These are phyloP conservation scores for Phyllachora maydis DNA, from an alignment of 2,329 filamentous ascomycete species.

Conservation along the genomic window DNA sequence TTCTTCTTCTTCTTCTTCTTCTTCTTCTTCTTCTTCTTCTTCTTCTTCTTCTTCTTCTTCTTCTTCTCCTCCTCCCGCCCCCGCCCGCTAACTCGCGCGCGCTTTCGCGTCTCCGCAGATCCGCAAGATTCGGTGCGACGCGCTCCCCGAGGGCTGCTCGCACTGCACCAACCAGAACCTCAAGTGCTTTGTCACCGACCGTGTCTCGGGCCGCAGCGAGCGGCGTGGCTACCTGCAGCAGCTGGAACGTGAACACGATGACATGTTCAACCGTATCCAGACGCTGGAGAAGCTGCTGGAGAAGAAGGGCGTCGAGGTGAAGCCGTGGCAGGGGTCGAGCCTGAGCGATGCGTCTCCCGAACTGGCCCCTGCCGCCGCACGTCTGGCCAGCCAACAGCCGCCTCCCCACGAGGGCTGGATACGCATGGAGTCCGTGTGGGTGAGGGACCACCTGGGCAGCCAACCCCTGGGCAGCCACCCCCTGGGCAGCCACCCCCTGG, in stretches of 20 bases:
- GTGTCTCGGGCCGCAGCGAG: constrained; percentile 65
- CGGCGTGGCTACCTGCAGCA: constrained; percentile 60
- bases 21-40: too few relatives aligned
- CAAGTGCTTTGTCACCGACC: constrained; percentile 69
- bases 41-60: too few relatives aligned
- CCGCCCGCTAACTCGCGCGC: too few relatives aligned
- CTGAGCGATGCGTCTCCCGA: constrained; percentile 10
- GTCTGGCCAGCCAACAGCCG: constrained; percentile 9
- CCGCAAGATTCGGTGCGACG: constrained; percentile 77
- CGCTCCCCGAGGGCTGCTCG: constrained; percentile 59
- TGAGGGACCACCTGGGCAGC: constrained; percentile 12
- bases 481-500: too few relatives aligned
- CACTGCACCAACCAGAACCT: constrained; percentile 59
- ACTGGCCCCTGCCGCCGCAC: constrained; percentile 8
- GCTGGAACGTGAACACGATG: constrained; percentile 51
- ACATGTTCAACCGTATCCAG: constrained; percentile 43
- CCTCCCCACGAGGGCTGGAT: constrained; percentile 13
- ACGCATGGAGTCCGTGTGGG: constrained; percentile 14
- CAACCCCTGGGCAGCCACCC: too few relatives aligned
- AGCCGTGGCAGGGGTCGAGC: constrained; percentile 20
- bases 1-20: too few relatives aligned
- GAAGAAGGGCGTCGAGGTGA: constrained; percentile 38
- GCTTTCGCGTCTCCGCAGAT: too few relatives aligned
- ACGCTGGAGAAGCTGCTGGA: constrained; percentile 47
- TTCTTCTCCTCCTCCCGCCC: too few relatives aligned